phyloP scores from a whole-genome alignment of 1,139 yeast genomes.

The Candida glucosophila region DNA sequence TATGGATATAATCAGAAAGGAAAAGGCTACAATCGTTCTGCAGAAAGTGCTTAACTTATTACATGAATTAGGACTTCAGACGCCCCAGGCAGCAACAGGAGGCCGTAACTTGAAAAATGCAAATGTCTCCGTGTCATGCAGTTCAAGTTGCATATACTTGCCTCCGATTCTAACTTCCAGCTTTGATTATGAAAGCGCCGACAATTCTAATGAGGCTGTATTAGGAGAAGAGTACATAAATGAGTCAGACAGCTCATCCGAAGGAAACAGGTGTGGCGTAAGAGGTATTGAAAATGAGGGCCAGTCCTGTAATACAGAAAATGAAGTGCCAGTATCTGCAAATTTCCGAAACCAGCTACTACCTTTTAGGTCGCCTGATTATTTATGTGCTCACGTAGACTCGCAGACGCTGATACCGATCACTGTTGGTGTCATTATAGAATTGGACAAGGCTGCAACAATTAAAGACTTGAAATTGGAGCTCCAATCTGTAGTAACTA shows the following conservation, averaged over 20 bases:
- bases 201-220: conserved; percentile 33
- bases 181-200: conserved; percentile 39
- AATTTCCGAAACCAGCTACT: conserved; percentile 8
- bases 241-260: conserved; percentile 1
- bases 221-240: conserved; percentile 4
- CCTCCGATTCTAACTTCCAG: conserved; percentile 36
- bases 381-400: conserved; percentile 32
- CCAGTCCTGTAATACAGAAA: background rate
- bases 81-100: conserved; percentile 13
- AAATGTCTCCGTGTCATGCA: conserved; percentile 29
- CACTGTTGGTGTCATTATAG: conserved; percentile 37
- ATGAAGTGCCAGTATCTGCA: conserved; percentile 1
- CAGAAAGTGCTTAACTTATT: conserved; percentile 26
- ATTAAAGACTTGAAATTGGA: conserved; percentile 23
- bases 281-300: background rate
- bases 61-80: conserved; percentile 33
- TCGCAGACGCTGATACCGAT: conserved; percentile 37
- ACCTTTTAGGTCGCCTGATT: conserved; percentile 29
- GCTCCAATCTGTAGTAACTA: conserved; percentile 24
- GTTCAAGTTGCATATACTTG: conserved; percentile 34
- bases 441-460: conserved; percentile 25
- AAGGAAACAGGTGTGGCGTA: background rate
- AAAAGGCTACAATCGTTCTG: conserved; percentile 29
- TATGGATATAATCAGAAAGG: conserved; percentile 32
- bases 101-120: conserved; percentile 21